Evolutionary conservation across 495 filamentous ascomycete genomes (phyloP), one percentile per base, ranked within the genome.

Genomic region (Margaritispora aquatica): DNA sequence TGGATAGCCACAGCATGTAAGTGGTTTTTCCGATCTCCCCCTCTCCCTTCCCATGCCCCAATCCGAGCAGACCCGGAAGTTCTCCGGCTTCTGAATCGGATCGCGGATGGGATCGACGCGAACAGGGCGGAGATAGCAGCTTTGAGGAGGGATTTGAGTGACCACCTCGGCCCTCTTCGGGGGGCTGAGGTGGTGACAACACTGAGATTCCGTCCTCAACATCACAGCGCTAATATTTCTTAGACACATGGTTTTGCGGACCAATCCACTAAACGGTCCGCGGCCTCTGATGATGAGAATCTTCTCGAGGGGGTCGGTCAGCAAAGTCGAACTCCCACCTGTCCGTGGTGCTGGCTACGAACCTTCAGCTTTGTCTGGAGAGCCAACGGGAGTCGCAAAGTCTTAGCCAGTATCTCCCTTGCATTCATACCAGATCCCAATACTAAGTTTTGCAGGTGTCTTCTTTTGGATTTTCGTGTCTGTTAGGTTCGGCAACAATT

Each of bases 241-340:
- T 22, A 49, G 51, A n/a, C 26, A 53, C 26, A 52, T 34, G 57
- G 50, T 49, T 31, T 44, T 44, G 53, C 26, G 53, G 53, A 44
- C 31, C 27, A 44, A 44, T 29, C 53, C 48, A 49, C 9, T 49
- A 26, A 51, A 36, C 10, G 26, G 56, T 29, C 47, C 56, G 44
- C 21, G 56, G 44, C 27, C 56, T 21, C 19, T 17, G 15, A 44
- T 38, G 56, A 58, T 51, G 56, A 58, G 46, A 58, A 36, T 23
- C 44, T 58, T 58, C 47, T 27, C 27, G 44, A 58, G 38, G 46
- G 26, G 56, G 44, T 51, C 56, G 59, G 59, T 53, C 29, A 36
- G 59, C 59, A 61, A 61, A 61, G 59, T 56, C 59, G 52, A 61
- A 61, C 52, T 61, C 59, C 59, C 52, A 61, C 59, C 59, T 61